Percentiles rank a stretch among this genome's conserved stretches.
These are phyloP conservation scores for Asterochloris sp. DNA, from an alignment of 139 green algal species.

Conservation along the genomic window DNA sequence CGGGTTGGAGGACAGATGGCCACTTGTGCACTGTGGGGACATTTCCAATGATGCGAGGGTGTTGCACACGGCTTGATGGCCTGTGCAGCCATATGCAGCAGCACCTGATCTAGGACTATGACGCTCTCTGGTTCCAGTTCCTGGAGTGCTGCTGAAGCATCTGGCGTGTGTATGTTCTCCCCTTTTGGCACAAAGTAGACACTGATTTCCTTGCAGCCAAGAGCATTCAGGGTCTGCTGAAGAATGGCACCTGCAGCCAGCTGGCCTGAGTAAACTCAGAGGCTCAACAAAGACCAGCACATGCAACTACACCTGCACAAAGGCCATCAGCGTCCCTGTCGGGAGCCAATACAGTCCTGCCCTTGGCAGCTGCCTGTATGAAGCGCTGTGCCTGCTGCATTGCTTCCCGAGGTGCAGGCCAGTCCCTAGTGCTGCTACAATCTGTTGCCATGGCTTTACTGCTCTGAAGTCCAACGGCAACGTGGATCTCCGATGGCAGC, in stretches of 20 bases:
- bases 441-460: too few species aligned
- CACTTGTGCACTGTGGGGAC: too few species aligned
- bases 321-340: conserved; percentile 17
- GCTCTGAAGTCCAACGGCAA: too few species aligned
- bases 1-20: too few species aligned
- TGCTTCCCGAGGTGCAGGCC: too few species aligned
- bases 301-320: neutral
- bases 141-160: neutral
- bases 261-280: neutral
- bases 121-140: neutral
- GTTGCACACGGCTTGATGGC: too few species aligned
- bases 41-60: too few species aligned
- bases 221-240: neutral
- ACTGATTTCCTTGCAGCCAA: conserved; percentile 5
- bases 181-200: conserved; percentile 17
- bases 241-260: neutral
- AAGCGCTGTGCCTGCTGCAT: neutral
- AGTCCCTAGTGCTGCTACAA: too few species aligned
- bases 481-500: too few species aligned
- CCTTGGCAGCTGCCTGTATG: neutral
- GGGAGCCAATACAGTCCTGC: conserved; percentile 9
- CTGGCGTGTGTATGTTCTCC: conserved; percentile 4
- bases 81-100: too few species aligned
- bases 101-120: conserved; percentile 12
- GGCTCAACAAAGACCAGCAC: neutral